phyloP scores from a whole-genome alignment of 2,329 filamentous ascomycete genomes.

The Sclerotiophoma versabilis region DNA sequence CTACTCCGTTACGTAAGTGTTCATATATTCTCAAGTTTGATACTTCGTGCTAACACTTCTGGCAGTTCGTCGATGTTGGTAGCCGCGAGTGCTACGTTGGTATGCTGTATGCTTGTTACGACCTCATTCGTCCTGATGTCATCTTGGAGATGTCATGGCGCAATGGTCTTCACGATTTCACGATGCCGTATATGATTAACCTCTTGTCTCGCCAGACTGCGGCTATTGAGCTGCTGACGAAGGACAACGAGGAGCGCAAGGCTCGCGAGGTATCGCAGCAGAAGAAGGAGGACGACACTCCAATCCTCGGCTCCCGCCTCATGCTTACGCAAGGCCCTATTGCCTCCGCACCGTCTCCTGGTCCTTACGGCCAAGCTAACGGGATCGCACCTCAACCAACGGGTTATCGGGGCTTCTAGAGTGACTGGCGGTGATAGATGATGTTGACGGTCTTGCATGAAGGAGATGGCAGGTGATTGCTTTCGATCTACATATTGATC shows the following conservation, averaged over 20 bases:
- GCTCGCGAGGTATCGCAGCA: conserved; percentile 72
- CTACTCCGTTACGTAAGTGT: conserved; percentile 91
- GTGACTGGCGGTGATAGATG: background rate
- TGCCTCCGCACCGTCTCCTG: conserved; percentile 65
- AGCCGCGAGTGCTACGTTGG: conserved; percentile 99
- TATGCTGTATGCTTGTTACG: conserved; percentile 98
- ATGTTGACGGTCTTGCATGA: conserved; percentile 15
- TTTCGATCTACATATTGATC: conserved; percentile 37
- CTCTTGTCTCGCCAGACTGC: conserved; percentile 89
- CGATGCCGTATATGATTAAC: conserved; percentile 99
- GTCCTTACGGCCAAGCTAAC: conserved; percentile 80
- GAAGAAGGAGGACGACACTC: conserved; percentile 91
- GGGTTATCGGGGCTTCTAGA: conserved; percentile 55
- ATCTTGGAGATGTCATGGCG: conserved; percentile 98
- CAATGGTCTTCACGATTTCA: conserved; percentile 91
- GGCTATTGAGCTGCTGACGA: conserved; percentile 83
- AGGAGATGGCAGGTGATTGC: conserved; percentile 9
- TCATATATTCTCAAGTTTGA: background rate
- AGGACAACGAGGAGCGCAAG: conserved; percentile 96
- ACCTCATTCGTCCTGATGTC: conserved; percentile 90
- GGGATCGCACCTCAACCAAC: conserved; percentile 90
- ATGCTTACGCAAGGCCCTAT: conserved; percentile 94
- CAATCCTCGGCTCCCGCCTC: conserved; percentile 87
- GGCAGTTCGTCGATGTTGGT: conserved; percentile 96
- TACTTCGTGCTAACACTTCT: conserved; percentile 41